phyloP scores from a whole-genome alignment of 257 asterid genomes.

The Capsicum pubescens region DNA sequence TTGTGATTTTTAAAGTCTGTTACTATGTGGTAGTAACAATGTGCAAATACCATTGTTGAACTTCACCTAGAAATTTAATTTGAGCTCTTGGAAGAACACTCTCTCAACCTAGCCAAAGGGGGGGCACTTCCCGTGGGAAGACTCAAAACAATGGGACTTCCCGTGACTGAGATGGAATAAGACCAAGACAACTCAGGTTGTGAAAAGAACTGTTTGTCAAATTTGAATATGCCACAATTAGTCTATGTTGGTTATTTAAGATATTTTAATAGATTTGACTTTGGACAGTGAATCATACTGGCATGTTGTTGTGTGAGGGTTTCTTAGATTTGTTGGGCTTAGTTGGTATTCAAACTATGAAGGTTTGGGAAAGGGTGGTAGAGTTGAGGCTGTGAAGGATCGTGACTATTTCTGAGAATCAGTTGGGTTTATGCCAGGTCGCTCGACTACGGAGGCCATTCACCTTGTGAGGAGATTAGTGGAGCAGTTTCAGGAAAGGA shows the following conservation, averaged over 20 bases:
- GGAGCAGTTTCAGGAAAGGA: no score
- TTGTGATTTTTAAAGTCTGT: not conserved
- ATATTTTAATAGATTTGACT: not conserved
- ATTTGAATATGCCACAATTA: not conserved
- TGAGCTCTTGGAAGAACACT: not conserved
- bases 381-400: no score
- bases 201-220: not conserved
- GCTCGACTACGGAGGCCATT: no score
- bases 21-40: not conserved
- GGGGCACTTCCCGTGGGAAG: not conserved
- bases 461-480: no score
- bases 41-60: not conserved
- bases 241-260: not conserved
- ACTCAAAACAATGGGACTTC: not conserved
- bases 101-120: not conserved
- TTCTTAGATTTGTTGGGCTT: not conserved
- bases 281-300: not conserved
- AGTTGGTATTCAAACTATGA: no score
- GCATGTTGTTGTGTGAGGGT: not conserved
- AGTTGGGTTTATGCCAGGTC: no score
- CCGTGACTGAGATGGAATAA: not conserved
- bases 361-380: no score
- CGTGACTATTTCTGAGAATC: no score
- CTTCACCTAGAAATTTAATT: not conserved
- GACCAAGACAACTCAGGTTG: not conserved